phyloP scores from a whole-genome alignment of 441 rosid species.

The Macaranga tanarius region DNA sequence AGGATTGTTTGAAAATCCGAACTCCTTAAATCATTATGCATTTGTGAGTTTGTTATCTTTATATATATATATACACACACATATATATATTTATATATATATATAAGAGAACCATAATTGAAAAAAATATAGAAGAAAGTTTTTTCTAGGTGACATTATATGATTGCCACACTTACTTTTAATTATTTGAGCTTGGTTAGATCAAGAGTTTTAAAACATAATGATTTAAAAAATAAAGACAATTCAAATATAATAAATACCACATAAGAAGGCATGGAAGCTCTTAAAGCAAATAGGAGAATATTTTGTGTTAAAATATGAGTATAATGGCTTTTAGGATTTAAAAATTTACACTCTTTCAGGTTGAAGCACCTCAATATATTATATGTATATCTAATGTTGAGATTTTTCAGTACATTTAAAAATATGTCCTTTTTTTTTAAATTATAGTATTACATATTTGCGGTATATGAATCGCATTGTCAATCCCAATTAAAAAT shows the following conservation, averaged over 20 bases:
- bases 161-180: neutral
- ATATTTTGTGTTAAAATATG: no score
- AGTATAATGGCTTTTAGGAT: conserved; percentile 9
- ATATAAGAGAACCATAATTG: no score
- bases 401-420: neutral
- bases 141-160: neutral
- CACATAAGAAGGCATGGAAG: neutral
- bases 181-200: neutral
- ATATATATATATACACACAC: no score
- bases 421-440: neutral
- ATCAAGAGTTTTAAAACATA: no score
- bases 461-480: neutral
- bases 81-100: no score
- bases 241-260: neutral
- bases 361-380: neutral
- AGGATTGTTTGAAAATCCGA: no score
- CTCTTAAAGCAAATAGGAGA: neutral
- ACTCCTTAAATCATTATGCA: no score
- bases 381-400: neutral
- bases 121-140: neutral
- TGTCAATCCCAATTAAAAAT: neutral
- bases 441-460: neutral
- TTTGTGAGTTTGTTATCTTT: no score
- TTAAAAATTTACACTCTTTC: neutral
- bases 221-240: neutral